phyloP scores from a whole-genome alignment of 164 flowering plant genomes.

The Nymphaea thermarum region DNA sequence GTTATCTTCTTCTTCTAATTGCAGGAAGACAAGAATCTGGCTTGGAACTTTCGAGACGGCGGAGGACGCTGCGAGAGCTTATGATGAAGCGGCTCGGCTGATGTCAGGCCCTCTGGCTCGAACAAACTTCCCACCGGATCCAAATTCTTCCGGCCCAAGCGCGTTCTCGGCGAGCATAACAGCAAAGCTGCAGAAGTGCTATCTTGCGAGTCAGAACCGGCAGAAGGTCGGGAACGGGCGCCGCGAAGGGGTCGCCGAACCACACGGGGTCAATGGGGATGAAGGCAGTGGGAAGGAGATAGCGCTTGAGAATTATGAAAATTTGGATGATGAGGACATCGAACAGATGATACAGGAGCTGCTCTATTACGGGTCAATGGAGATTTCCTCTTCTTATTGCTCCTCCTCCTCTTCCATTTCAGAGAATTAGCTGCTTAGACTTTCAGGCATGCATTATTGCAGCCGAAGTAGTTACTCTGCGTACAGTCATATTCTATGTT shows the following conservation, averaged over 20 bases:
- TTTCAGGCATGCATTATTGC: background rate
- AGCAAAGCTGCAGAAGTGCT: conserved; percentile 9
- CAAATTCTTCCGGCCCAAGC: conserved; percentile 2
- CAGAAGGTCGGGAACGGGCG: background rate
- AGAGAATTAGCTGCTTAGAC: background rate
- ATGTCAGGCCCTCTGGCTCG: conserved; percentile 12
- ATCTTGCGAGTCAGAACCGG: conserved; percentile 1
- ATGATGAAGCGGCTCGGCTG: conserved; percentile 15
- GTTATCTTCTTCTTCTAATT: background rate
- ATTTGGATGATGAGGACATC: conserved; percentile 7
- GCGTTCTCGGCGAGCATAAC: conserved; percentile 7
- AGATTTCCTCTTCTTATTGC: conserved; percentile 4
- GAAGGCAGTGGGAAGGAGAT: background rate
- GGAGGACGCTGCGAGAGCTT: conserved; percentile 16
- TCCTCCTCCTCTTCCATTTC: background rate
- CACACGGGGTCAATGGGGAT: background rate
- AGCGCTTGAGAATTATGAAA: background rate
- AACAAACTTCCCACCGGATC: conserved; percentile 14
- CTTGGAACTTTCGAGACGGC: conserved; percentile 17
- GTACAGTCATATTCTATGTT: background rate
- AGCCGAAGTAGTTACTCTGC: background rate
- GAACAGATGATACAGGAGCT: conserved; percentile 17
- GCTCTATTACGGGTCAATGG: conserved; percentile 11
- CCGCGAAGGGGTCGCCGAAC: background rate
- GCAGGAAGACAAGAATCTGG: conserved; percentile 19